Evolutionary conservation across 306 rosid genomes (phyloP), one percentile per base, ranked within the genome.

Genomic region (Sindora glabra): DNA sequence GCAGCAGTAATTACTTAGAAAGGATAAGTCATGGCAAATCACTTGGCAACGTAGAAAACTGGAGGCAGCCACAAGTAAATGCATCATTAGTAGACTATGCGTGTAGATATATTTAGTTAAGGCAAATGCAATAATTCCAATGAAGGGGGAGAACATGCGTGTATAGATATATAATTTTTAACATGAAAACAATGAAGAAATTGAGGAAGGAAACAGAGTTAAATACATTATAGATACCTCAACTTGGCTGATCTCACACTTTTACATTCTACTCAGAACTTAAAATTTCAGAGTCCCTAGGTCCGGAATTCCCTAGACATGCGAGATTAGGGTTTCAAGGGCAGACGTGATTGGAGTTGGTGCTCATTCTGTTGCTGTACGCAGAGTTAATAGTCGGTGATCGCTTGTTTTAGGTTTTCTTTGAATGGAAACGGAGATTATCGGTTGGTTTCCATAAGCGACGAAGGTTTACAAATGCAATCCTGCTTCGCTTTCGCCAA

Each of bases 211-310:
- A n/a, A n/a, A n/a, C n/a, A n/a, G n/a, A n/a, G n/a, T n/a, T n/a
- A n/a, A n/a, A n/a, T n/a, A n/a, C n/a, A n/a, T n/a, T n/a, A 48
- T 10, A 42, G 22, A 57, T 65, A 92, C 98, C 95, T 88, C 90
- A 68, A 86, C 65, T 79, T 88, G 86, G 76, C 96, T 76, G 46
- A 92, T 92, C 76, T 88, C 98, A 66, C 86, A 92, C 69, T 37
- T 76, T 42, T 83, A 82, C 37, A 48, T 74, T 71, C 68, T 75
- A 54, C 82, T 26, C 55, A 92, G 76, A 67, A 88, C 88, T 72
- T 79, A 81, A 75, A 86, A 92, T 44, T 86, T 77, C 72, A 76
- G 66, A 0, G 95, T 78, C 74, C 88, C 96, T 24, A 92, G 83
- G 68, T 92, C 95, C 48, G 98, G 98, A 79, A 88, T 95, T 88